Evolutionary conservation across 306 rosid genomes (phyloP).

Genomic region (Cucurbita argyrosperma): DNA sequence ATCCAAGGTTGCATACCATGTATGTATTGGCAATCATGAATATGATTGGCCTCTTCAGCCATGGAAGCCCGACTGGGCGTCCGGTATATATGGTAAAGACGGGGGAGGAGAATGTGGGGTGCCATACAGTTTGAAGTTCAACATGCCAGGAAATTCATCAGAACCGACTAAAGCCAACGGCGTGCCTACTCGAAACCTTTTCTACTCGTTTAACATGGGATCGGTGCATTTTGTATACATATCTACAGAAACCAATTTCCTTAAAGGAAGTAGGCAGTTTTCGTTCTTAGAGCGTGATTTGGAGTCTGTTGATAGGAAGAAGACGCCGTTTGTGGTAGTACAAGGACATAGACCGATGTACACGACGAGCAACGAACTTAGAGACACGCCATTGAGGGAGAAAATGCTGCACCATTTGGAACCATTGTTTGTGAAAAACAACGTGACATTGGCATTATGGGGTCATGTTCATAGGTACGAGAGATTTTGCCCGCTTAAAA

Average conservation of each 20-base stretch:
- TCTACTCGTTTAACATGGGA: constrained; percentile 77
- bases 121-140: constrained; percentile 75
- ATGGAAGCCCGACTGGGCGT: constrained; percentile 70
- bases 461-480: constrained; percentile 92
- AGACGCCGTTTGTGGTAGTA: constrained; percentile 64
- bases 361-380: constrained; percentile 56
- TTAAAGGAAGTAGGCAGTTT: constrained; percentile 52
- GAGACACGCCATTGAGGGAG: constrained; percentile 47
- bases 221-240: constrained; percentile 66
- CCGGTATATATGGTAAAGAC: constrained; percentile 43
- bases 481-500: constrained; percentile 65
- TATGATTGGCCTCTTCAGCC: constrained; percentile 86
- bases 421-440: constrained; percentile 64
- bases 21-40: constrained; percentile 86
- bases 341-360: constrained; percentile 95
- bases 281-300: constrained; percentile 65
- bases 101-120: constrained; percentile 98
- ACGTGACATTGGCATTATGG: constrained; percentile 75
- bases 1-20: constrained; percentile 64
- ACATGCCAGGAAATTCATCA: constrained; percentile 88
- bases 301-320: constrained; percentile 53
- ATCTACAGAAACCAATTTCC: constrained; percentile 84
- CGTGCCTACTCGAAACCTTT: constrained; percentile 58
- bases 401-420: constrained; percentile 69
- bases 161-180: constrained; percentile 58